Percentiles rank a stretch among this genome's conserved stretches.
Evolutionary conservation across 2,329 filamentous ascomycete genomes (phyloP).

Genomic region (Penicillium crustosum): DNA sequence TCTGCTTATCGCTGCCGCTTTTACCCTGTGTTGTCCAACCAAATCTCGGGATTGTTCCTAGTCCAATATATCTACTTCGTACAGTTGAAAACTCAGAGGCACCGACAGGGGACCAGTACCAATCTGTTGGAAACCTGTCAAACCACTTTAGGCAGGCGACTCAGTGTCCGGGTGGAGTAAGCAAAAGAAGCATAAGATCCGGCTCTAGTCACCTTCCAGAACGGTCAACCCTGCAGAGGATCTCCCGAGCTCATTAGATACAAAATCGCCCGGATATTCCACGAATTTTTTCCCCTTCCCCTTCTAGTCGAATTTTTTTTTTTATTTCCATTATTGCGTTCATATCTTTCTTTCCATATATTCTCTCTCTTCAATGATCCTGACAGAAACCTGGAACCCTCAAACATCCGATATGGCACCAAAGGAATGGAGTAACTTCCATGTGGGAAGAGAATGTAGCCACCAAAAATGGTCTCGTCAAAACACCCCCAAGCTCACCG

Average conservation of each 20-base stretch:
- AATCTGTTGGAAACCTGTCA: constrained; percentile 18
- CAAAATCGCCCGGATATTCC: constrained; percentile 9
- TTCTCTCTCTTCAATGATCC: constrained; percentile 15
- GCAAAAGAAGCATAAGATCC: constrained; percentile 27
- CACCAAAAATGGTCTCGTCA: constrained; percentile 54
- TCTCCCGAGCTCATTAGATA: constrained; percentile 11
- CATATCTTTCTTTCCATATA: not conserved
- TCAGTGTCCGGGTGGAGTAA: constrained; percentile 18
- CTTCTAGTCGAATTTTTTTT: constrained; percentile 4
- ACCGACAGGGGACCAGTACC: constrained; percentile 2
- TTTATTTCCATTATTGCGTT: not conserved
- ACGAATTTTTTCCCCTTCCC: not conserved
- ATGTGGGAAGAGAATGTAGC: constrained; percentile 36
- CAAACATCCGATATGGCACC: constrained; percentile 16
- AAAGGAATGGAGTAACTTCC: constrained; percentile 29
- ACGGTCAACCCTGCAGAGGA: constrained; percentile 25
- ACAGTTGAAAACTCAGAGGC: constrained; percentile 8
- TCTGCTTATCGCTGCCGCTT: constrained; percentile 9
- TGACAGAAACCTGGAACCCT: constrained; percentile 13
- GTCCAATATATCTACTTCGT: constrained; percentile 1
- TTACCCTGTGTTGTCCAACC: constrained; percentile 11
- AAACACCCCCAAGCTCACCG: constrained; percentile 47
- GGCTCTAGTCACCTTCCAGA: constrained; percentile 27
- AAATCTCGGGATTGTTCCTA: constrained; percentile 1
- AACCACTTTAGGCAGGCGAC: constrained; percentile 27